Conservation (phyloP, 352 stramenopile species). For the Phytophthora macrochlamydospora region DNA sequence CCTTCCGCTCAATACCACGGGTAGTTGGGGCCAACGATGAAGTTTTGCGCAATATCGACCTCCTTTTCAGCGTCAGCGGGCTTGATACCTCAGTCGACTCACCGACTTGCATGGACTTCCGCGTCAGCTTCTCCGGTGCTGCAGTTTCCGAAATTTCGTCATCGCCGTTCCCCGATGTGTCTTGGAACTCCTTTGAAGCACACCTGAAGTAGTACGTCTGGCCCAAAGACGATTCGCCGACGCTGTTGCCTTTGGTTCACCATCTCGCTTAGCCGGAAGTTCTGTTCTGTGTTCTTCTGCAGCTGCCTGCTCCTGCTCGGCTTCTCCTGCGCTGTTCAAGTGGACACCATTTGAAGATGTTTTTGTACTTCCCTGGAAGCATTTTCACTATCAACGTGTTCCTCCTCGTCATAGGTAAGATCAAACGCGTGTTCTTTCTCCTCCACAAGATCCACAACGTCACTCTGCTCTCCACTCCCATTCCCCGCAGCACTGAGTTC, state of each 20-base stretch:
- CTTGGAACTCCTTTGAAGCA: not conserved
- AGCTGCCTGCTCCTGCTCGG: too few relatives aligned
- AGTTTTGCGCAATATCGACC: slow-evolving; percentile 40
- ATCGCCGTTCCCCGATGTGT: not conserved
- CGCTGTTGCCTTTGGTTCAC: too few relatives aligned
- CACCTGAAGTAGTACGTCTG: not conserved
- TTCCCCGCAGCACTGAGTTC: not conserved
- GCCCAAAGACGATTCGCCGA: too few relatives aligned
- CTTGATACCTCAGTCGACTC: slow-evolving; percentile 20
- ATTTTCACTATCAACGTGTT: too few relatives aligned
- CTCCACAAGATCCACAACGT: not conserved
- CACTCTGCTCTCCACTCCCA: not conserved
- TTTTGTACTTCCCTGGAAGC: too few relatives aligned
- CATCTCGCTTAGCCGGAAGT: too few relatives aligned
- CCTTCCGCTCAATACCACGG: slow-evolving; percentile 14
- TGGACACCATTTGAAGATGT: too few relatives aligned
- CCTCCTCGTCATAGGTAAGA: too few relatives aligned
- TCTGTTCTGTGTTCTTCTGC: too few relatives aligned
- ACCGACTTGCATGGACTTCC: slow-evolving; percentile 32
- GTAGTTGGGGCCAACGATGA: slow-evolving; percentile 28
- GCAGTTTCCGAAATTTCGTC: not conserved
- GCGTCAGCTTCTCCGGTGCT: not conserved
- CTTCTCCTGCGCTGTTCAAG: too few relatives aligned
- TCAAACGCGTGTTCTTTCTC: not conserved
- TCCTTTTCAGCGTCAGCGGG: slow-evolving; percentile 29